Conservation (phyloP, 2,329 filamentous ascomycete genomes). For the Colletotrichum sublineola region DNA sequence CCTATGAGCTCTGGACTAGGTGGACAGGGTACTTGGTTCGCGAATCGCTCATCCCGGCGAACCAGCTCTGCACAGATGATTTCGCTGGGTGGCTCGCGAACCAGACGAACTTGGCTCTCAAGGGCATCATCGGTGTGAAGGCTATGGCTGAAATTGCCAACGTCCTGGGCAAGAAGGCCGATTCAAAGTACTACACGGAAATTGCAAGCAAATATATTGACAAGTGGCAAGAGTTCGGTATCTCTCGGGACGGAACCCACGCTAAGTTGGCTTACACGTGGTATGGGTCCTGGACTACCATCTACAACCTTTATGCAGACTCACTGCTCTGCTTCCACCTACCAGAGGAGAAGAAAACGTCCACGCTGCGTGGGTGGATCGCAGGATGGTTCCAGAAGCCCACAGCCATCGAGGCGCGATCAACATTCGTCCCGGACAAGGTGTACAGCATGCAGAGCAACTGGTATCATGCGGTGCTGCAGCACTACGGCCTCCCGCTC, state of each 20-base stretch:
- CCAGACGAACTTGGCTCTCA: slow-evolving; percentile 81
- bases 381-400: slow-evolving; percentile 42
- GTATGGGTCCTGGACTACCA: slow-evolving; percentile 85
- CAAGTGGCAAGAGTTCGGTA: slow-evolving; percentile 79
- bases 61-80: slow-evolving; percentile 83
- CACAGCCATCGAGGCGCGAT: slow-evolving; percentile 46
- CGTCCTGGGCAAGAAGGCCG: slow-evolving; percentile 68
- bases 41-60: slow-evolving; percentile 76
- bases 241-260: slow-evolving; percentile 78
- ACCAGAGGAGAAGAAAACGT: slow-evolving; percentile 45
- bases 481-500: slow-evolving; percentile 85
- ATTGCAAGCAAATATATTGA: slow-evolving; percentile 76
- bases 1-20: slow-evolving; percentile 79
- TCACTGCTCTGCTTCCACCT: slow-evolving; percentile 83
- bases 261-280: slow-evolving; percentile 85
- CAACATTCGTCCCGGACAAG: slow-evolving; percentile 76
- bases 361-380: slow-evolving; percentile 16
- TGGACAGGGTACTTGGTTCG: slow-evolving; percentile 82
- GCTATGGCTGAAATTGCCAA: slow-evolving; percentile 79
- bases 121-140: slow-evolving; percentile 83
- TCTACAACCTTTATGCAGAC: slow-evolving; percentile 85
- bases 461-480: slow-evolving; percentile 84
- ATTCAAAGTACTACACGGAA: slow-evolving; percentile 72
- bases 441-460: slow-evolving; percentile 84
- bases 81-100: slow-evolving; percentile 82